phyloP scores from a whole-genome alignment of 225 moss, liverwort and hornwort species.

The Antitrichia curtipendula region DNA sequence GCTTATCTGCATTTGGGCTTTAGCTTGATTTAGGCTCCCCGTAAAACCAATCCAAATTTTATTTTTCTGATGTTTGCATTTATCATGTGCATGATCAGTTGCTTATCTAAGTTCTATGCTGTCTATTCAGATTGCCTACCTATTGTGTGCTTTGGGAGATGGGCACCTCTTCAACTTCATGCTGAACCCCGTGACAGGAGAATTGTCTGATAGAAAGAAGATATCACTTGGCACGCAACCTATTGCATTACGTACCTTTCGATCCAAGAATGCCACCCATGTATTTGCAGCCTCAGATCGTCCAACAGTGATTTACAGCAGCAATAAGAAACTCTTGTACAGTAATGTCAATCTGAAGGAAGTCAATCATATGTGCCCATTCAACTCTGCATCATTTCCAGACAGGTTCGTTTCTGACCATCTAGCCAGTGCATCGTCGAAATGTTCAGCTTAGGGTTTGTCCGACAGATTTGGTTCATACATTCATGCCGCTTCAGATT shows the following conservation, averaged over 20 bases:
- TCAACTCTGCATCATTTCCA: constrained; percentile 97
- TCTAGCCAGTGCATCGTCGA: neutral
- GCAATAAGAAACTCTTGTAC: constrained; percentile 92
- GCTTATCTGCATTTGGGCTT: neutral
- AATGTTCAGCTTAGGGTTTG: neutral
- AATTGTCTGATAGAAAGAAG: constrained; percentile 80
- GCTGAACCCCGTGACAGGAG: constrained; percentile 57
- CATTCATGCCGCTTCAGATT: neutral
- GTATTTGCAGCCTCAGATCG: constrained; percentile 99
- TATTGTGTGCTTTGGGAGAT: constrained; percentile 96
- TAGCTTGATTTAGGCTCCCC: neutral
- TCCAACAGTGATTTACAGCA: constrained; percentile 96
- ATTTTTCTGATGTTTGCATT: neutral
- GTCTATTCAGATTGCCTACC: constrained; percentile 62
- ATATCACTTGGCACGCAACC: constrained; percentile 96
- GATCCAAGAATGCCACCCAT: constrained; percentile 95
- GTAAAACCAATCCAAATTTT: neutral
- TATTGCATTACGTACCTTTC: constrained; percentile 85
- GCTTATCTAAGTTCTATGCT: neutral
- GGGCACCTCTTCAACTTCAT: constrained; percentile 95
- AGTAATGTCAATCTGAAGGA: constrained; percentile 98
- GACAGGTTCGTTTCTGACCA: constrained; percentile 50
- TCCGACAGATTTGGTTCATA: neutral
- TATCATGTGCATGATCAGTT: neutral
- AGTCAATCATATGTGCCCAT: constrained; percentile 98